Percentiles rank a stretch among this genome's conserved stretches.
phyloP scores from a whole-genome alignment of 805 yeast genomes.

The Suhomyces canberraensis region DNA sequence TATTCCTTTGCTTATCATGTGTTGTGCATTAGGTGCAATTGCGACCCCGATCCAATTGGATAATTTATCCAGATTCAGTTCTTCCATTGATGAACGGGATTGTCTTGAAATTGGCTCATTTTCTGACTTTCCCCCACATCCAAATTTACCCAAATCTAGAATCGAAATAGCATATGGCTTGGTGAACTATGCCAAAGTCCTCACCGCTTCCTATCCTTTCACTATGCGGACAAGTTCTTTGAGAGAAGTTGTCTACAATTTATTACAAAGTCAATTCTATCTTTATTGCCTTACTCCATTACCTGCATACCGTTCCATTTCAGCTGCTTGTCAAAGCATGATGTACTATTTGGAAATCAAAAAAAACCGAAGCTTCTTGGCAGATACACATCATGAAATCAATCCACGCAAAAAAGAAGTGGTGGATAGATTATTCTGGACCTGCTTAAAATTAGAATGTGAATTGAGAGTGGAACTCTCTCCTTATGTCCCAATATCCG shows the following conservation, averaged over 20 bases:
- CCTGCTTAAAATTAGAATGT: constrained; percentile 35
- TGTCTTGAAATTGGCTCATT: constrained; percentile 20
- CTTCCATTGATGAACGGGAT: constrained; percentile 27
- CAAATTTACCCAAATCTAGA: constrained; percentile 17
- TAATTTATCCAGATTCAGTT: constrained; percentile 26
- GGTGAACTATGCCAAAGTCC: constrained; percentile 19
- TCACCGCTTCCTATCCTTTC: constrained; percentile 21
- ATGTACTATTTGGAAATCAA: constrained; percentile 27
- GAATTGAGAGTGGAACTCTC: constrained; percentile 33
- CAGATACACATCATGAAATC: constrained; percentile 4
- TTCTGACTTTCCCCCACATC: constrained; percentile 4
- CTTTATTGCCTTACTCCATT: constrained; percentile 25
- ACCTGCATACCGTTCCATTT: constrained; percentile 22
- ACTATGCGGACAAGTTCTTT: constrained; percentile 14
- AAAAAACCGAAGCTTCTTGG: constrained; percentile 4
- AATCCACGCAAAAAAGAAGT: constrained; percentile 11
- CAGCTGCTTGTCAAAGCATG: constrained; percentile 26
- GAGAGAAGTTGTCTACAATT: constrained; percentile 16
- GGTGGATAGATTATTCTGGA: constrained; percentile 34
- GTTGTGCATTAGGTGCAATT: constrained; percentile 33
- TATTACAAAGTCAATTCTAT: constrained; percentile 27
- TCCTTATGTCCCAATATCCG: constrained; percentile 30
- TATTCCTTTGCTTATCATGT: constrained; percentile 24
- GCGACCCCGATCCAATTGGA: constrained; percentile 31
- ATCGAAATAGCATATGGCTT: constrained; percentile 19